These are phyloP conservation scores for cucumber (Cucumis sativus) DNA, from an alignment of 306 rosid genomes.

Conservation along the genomic window Cucumber_9930_V3 NC_026659.2:4188501-4189000, in stretches of 20 bases:
- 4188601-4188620: background rate
- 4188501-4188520: background rate
- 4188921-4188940: background rate
- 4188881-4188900: background rate
- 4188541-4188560: background rate
- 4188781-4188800: conserved; percentile 79
- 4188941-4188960: background rate
- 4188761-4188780: conserved; percentile 50
- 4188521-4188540: background rate
- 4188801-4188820: conserved; percentile 67
- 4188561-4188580: background rate
- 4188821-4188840: conserved; percentile 67
- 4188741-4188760: background rate
- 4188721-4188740: background rate
- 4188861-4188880: conserved; percentile 10
- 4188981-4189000: background rate
- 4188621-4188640: background rate
- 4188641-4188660: background rate
- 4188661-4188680: background rate
- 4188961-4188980: background rate
- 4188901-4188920: background rate
- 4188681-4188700: background rate
- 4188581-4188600: background rate
- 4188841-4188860: conserved; percentile 62
- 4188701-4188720: background rate